Evolutionary conservation across 192 early-diverging fungal species (phyloP), one percentile per base, ranked within the genome.

Genomic region (Phlyctochytrium arcticum): DNA sequence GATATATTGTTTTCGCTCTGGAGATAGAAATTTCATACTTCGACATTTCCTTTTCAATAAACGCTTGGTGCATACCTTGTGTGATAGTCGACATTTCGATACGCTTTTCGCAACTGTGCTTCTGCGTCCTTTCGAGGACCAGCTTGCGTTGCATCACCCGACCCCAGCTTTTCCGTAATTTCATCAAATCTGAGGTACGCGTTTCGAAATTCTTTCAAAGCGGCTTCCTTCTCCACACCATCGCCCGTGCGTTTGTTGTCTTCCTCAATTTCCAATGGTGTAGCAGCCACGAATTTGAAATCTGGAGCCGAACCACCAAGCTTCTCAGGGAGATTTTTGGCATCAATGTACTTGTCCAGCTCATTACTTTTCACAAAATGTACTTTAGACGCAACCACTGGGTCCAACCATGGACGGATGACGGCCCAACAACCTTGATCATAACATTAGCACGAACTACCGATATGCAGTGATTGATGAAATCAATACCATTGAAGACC

Each of bases 311-410:
- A 55, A 27, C 92, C 93, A 12, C 86, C 87, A 6, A 87, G 75
- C 37, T 66, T 75, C 8, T 64, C 50, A 17, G 88, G 85, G 27
- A 96, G 53, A 46, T 83, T 62, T 19, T 75, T 77, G 4, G 75
- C 68, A 19, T 79, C 79, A 44, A 96, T 88, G 34, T 80, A 87
- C 29, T 84, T 65, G 9, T 68, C 68, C 19, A 93, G 57, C 21
- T 87, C 80, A 15, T 80, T 36, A 26, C 61, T 71, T 5, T 83
- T 79, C 6, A 86, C 82, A 62, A 96, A 95, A 26, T 81, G 69
- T 62, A 96, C 86, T 70, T 96, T 96, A 37, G 80, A 76, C 30
- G 85, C 92, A 1, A 96, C 94, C 15, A 94, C 90, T 27, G 94
- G 91, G 65, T 96, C 94, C 9, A 96, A 77, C 62, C 92, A 72